Base-by-base conservation (phyloP, 139 green algal genomes). In the Pycnococcus provasolii region DNA sequence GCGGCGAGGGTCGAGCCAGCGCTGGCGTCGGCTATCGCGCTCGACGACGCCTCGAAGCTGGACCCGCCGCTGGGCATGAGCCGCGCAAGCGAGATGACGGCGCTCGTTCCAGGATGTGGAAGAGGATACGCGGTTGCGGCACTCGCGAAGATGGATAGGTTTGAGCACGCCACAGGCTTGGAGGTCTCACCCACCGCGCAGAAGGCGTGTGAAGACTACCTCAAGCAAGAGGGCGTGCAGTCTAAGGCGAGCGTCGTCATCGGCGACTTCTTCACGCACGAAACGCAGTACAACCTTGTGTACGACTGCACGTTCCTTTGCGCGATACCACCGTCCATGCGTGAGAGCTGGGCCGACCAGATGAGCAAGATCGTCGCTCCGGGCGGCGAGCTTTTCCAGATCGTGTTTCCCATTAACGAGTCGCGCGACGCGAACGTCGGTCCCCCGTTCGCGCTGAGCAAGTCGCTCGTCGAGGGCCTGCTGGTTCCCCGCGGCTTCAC, bases 251-350 rank as follows among this genome's bases (percentile, higher is more conserved):
- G 26, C 8, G 42, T 62, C 7, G 64, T 64, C 3, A 52, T 71
- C 40, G 64, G 46, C 6, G 64, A 71, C 43, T 71, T 71, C 41
- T 71, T 71, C 52, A 8, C 64, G 42, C 53, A 71, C 42, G 26
- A 3, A 4, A 50, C 41, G 6, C 39, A 47, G 52, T 73, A 67
- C 46, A 45, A 66, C 26, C 15, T 66, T 6, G 58, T 66, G 43
- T 73, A 73, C 46, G 67, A 73, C 45, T 73, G 58, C 46, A 73
- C 67, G 40, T 73, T 73, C 45, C 58, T 73, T 2, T 73, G 67
- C 67, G 67, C 67, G 13, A 67, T 73, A 13, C 50, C 50, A 3
- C 67, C 67, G 1, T 37, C 3, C 1, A 45, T 39, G 9, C 37
- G 67, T 0, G 44, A 59, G 2, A 41, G 60, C 57, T 73, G 67